These are phyloP conservation scores for Urtica urens DNA, from an alignment of 306 rosid species.

Conservation along the genomic window DNA sequence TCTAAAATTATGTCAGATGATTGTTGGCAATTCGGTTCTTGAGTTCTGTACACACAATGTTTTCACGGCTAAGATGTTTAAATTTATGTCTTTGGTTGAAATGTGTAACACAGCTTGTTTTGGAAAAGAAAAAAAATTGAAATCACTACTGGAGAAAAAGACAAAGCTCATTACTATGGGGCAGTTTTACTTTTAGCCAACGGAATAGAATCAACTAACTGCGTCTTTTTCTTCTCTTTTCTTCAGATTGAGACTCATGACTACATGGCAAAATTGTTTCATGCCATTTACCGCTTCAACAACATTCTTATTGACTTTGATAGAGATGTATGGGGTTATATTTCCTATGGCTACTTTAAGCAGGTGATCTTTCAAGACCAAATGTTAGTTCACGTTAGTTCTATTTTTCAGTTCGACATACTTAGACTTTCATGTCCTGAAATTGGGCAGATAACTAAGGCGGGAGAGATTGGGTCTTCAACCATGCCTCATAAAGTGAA, in stretches of 20 bases:
- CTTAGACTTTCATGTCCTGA: not conserved
- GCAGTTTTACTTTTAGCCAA: no score
- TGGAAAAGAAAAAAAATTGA: no score
- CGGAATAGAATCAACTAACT: no score
- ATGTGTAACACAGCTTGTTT: no score
- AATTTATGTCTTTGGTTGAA: no score
- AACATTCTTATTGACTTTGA: slow-evolving; percentile 67
- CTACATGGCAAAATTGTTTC: slow-evolving; percentile 80
- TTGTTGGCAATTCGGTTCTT: no score
- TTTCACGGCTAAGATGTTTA: no score
- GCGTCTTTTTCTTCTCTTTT: slow-evolving; percentile 10
- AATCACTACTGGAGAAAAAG: no score
- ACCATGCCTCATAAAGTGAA: slow-evolving; percentile 97
- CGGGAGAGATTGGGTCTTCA: slow-evolving; percentile 84
- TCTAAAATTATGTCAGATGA: no score
- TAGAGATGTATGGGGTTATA: slow-evolving; percentile 80
- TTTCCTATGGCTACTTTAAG: slow-evolving; percentile 84
- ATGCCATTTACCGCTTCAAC: slow-evolving; percentile 53
- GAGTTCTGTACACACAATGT: no score
- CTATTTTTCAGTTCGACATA: not conserved
- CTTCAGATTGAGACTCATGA: slow-evolving; percentile 90
- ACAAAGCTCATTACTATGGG: no score
- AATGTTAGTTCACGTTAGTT: not conserved
- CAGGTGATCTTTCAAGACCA: slow-evolving; percentile 57
- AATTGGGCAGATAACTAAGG: slow-evolving; percentile 23